Conservation (phyloP, 495 filamentous ascomycete genomes). For the Xylaria curta region DNA sequence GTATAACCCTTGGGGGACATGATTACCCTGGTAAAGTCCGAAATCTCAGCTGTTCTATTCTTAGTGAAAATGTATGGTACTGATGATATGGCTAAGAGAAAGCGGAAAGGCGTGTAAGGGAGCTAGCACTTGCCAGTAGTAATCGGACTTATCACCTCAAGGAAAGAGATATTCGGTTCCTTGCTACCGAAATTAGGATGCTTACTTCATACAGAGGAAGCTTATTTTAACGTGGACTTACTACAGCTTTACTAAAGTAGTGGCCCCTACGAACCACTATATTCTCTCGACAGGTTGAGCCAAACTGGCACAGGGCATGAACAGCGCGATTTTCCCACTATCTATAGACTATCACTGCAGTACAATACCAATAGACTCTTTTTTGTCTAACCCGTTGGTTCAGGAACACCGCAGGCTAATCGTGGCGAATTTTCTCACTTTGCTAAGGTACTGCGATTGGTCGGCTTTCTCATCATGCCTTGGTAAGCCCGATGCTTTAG, state of each 20-base stretch:
- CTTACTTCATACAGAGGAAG: constrained; percentile 9
- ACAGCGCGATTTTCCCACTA: background rate
- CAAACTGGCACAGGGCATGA: background rate
- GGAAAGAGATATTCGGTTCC: background rate
- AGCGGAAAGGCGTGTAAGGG: background rate
- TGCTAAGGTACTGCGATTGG: background rate
- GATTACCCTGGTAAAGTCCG: constrained; percentile 1
- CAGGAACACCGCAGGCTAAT: background rate
- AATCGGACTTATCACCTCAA: constrained; percentile 16
- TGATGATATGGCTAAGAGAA: background rate
- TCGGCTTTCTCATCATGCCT: background rate
- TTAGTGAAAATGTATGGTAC: background rate
- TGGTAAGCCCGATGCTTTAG: background rate
- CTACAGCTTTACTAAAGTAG: constrained; percentile 21
- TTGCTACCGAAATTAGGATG: constrained; percentile 11
- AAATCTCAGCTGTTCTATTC: constrained; percentile 7
- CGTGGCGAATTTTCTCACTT: background rate
- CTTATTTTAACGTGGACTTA: constrained; percentile 23
- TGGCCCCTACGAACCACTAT: background rate
- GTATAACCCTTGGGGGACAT: background rate
- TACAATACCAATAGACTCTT: background rate
- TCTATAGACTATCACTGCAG: background rate
- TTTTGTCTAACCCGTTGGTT: background rate
- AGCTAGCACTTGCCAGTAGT: background rate
- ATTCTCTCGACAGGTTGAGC: background rate